These are phyloP conservation scores for Myxozyma melibiosi DNA, from an alignment of 805 yeast species.

Conservation along the genomic window DNA sequence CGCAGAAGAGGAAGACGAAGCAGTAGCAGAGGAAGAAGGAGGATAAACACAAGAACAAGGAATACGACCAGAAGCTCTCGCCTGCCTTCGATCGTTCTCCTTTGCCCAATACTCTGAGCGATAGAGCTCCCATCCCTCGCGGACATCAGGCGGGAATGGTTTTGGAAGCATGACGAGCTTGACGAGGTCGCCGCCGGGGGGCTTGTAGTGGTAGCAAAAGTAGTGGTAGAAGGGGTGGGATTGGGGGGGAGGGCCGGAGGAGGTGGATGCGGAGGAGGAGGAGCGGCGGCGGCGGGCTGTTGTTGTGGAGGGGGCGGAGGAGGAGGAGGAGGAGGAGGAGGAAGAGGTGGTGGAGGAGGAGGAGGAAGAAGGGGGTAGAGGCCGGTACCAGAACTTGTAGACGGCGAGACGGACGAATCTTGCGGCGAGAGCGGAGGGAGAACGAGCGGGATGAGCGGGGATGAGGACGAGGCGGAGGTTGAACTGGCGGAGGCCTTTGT, in stretches of 20 bases:
- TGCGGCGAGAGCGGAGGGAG: slow-evolving; percentile 48
- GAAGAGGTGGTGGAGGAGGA: background rate
- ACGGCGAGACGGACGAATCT: slow-evolving; percentile 14
- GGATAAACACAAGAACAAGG: slow-evolving; percentile 24
- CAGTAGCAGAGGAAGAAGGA: background rate
- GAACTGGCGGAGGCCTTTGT: slow-evolving; percentile 83
- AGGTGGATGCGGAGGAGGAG: slow-evolving; percentile 19
- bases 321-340: slow-evolving; percentile 2
- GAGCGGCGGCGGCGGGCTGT: slow-evolving; percentile 21
- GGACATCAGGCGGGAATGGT: slow-evolving; percentile 74
- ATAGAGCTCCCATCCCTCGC: slow-evolving; percentile 95
- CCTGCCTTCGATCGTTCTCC: slow-evolving; percentile 53
- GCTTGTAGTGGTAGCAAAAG: slow-evolving; percentile 29
- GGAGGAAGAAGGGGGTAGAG: slow-evolving; percentile 6
- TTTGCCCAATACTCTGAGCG: slow-evolving; percentile 91
- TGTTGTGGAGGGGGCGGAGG: slow-evolving; percentile 7
- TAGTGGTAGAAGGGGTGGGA: slow-evolving; percentile 23
- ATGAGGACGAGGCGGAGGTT: slow-evolving; percentile 47
- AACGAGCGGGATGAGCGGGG: slow-evolving; percentile 35
- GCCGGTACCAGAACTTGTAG: slow-evolving; percentile 19
- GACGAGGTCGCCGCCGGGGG: slow-evolving; percentile 69
- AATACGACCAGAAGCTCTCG: slow-evolving; percentile 24
- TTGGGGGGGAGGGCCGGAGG: background rate
- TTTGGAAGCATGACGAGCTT: slow-evolving; percentile 80
- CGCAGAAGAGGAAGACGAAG: background rate